Percentiles rank a stretch among this genome's conserved stretches.
Conservation (phyloP, 2,329 filamentous ascomycete genomes). For the Sordariomycetes sp. region DNA sequence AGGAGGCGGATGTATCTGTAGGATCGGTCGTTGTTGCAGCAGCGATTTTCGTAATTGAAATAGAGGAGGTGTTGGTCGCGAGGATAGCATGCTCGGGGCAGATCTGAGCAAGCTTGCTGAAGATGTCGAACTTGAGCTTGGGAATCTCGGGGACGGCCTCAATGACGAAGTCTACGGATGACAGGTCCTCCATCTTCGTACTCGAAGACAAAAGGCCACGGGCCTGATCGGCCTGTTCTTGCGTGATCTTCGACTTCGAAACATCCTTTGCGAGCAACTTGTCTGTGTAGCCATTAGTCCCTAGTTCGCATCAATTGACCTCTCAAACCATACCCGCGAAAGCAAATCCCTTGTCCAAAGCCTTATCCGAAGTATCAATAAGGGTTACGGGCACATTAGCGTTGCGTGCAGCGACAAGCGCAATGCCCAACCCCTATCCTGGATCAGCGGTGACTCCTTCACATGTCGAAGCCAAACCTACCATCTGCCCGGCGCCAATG, state of each 20-base stretch:
- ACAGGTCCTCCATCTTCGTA: constrained; percentile 68
- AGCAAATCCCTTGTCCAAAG: constrained; percentile 78
- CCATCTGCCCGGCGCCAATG: constrained; percentile 93
- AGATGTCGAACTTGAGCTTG: constrained; percentile 79
- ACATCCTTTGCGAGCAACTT: constrained; percentile 93
- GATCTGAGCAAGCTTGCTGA: constrained; percentile 70
- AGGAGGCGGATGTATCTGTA: constrained; percentile 70
- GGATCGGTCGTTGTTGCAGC: constrained; percentile 74
- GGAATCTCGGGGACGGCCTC: constrained; percentile 94
- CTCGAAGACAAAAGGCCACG: constrained; percentile 60
- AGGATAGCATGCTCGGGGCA: constrained; percentile 80
- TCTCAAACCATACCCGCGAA: constrained; percentile 63
- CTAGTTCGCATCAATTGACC: background rate
- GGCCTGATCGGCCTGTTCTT: constrained; percentile 67
- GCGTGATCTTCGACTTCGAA: constrained; percentile 73
- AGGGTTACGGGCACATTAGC: constrained; percentile 78
- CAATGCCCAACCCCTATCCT: constrained; percentile 81
- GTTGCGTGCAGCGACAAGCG: constrained; percentile 80
- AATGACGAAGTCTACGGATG: constrained; percentile 89
- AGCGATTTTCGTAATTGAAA: constrained; percentile 93
- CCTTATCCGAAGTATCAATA: constrained; percentile 74
- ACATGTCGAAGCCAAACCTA: constrained; percentile 29
- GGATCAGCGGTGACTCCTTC: constrained; percentile 6
- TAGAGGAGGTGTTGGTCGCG: constrained; percentile 97
- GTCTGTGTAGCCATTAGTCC: constrained; percentile 41